Evolutionary conservation across 176 grass and related monocot species (phyloP).

Genomic region (Typha latifolia): DNA sequence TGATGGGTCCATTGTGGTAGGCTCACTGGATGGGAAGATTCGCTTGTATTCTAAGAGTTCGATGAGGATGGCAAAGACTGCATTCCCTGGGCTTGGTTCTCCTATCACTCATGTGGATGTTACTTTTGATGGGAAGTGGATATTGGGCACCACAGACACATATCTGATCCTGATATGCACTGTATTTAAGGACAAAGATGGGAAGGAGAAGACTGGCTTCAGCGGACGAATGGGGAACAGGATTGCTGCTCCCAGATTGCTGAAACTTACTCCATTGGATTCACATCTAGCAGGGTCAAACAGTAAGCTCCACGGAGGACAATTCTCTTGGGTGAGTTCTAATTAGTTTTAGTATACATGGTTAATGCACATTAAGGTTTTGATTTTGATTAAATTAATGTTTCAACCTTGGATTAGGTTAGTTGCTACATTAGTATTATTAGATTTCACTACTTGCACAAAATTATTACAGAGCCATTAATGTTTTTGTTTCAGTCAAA

Average conservation of each 20-base stretch:
- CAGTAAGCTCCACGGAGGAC: constrained; percentile 75
- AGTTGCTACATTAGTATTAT: too few relatives aligned
- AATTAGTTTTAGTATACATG: neutral
- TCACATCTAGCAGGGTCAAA: constrained; percentile 55
- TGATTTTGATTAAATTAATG: too few relatives aligned
- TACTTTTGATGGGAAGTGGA: constrained; percentile 91
- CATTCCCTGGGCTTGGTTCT: constrained; percentile 76
- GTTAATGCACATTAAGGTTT: too few relatives aligned
- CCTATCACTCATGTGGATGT: constrained; percentile 80
- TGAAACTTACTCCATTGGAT: constrained; percentile 86
- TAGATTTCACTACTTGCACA: too few relatives aligned
- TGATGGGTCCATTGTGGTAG: constrained; percentile 76
- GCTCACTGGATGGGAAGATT: constrained; percentile 84
- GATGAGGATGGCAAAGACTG: constrained; percentile 90
- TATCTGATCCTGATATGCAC: constrained; percentile 88
- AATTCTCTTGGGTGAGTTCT: constrained; percentile 84
- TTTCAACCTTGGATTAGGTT: too few relatives aligned
- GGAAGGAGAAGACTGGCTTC: constrained; percentile 83
- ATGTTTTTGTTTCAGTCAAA: neutral
- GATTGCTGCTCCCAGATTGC: constrained; percentile 67
- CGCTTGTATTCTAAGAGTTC: constrained; percentile 72
- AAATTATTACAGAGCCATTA: neutral
- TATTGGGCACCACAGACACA: constrained; percentile 69
- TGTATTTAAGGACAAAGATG: constrained; percentile 85
- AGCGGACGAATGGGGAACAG: constrained; percentile 73